Conservation (phyloP, 176 grass and related monocot genomes). For the Musa itinerans region DNA sequence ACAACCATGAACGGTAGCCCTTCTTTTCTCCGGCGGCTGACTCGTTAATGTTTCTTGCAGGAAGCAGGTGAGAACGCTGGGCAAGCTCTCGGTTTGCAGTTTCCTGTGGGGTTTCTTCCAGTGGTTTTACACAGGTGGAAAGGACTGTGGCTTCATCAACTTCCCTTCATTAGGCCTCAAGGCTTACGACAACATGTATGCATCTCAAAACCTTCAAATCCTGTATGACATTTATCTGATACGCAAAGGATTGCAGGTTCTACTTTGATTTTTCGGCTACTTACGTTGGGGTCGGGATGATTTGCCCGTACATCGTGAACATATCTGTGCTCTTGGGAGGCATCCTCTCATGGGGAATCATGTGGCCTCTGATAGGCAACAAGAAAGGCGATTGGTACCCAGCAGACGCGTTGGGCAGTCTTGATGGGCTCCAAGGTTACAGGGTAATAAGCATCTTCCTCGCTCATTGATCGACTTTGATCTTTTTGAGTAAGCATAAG, state of each 20-base stretch:
- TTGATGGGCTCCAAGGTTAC: conserved; percentile 60
- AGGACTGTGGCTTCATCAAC: conserved; percentile 43
- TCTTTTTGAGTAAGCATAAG: not conserved
- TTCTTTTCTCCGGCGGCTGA: not conserved
- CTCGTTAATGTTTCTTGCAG: conserved; percentile 17
- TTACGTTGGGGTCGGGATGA: conserved; percentile 80
- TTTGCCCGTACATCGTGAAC: conserved; percentile 82
- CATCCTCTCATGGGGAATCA: conserved; percentile 79
- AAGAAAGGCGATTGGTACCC: conserved; percentile 32
- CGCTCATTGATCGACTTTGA: not conserved
- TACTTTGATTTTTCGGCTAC: conserved; percentile 83
- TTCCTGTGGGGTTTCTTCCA: conserved; percentile 87
- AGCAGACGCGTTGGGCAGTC: not conserved
- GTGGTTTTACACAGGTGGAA: conserved; percentile 84
- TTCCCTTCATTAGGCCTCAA: conserved; percentile 54
- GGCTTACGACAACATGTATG: conserved; percentile 47
- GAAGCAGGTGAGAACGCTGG: conserved; percentile 42
- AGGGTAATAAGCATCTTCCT: conserved; percentile 29
- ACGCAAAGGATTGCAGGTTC: conserved; percentile 32
- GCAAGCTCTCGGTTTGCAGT: conserved; percentile 33
- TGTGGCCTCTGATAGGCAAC: conserved; percentile 72
- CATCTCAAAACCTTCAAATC: not conserved
- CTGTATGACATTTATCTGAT: not conserved
- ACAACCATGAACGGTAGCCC: not conserved
- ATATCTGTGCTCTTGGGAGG: conserved; percentile 62